These are phyloP conservation scores for Alternaria sp. DNA, from an alignment of 2,329 filamentous ascomycete genomes.

Conservation along the genomic window DNA sequence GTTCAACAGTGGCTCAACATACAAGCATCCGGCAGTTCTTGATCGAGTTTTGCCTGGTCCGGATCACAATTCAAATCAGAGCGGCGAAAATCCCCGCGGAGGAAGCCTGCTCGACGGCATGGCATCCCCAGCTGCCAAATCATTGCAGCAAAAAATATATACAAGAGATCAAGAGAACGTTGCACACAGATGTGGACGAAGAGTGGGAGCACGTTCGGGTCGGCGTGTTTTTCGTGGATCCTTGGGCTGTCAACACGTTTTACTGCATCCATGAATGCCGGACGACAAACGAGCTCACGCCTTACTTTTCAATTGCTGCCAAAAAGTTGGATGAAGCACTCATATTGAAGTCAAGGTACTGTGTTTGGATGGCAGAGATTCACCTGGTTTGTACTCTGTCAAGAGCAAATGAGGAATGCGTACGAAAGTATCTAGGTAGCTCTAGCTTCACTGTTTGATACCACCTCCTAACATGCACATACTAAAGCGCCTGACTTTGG, in stretches of 20 bases:
- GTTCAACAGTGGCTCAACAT: neutral
- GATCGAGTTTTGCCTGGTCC: conserved; percentile 8
- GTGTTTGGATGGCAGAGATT: neutral
- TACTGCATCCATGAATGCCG: neutral
- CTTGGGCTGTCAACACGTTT: neutral
- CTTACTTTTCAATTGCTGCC: neutral
- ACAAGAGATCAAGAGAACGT: neutral
- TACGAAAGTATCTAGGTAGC: neutral
- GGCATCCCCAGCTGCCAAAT: neutral
- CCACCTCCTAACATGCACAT: neutral
- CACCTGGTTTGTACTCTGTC: neutral
- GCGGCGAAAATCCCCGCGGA: conserved; percentile 1
- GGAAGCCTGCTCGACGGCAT: neutral
- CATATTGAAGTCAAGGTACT: neutral
- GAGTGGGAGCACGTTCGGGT: neutral
- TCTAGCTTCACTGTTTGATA: neutral
- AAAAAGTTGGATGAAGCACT: neutral
- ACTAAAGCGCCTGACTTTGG: neutral
- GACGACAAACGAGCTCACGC: neutral
- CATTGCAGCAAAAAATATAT: neutral
- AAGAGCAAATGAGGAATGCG: neutral
- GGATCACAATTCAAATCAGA: conserved; percentile 13
- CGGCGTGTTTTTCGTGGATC: neutral
- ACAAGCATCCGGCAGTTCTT: conserved; percentile 8
- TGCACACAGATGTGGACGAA: neutral